These are phyloP conservation scores for Aristolochia contorta DNA, from an alignment of 164 flowering plant species.

Conservation along the genomic window DNA sequence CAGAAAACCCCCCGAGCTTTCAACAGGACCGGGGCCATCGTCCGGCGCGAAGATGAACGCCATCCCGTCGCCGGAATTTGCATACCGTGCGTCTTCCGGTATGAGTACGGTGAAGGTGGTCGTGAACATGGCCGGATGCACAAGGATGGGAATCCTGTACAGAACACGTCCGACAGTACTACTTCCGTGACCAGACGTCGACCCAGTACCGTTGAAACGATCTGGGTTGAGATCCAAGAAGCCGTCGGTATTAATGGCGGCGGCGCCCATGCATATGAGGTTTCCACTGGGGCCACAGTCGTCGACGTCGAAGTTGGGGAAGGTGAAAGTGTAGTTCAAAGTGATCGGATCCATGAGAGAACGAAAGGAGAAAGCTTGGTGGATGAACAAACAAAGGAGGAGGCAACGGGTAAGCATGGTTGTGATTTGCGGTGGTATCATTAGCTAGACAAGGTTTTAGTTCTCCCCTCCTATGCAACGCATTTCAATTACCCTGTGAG, in stretches of 20 bases:
- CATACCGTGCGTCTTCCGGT: conserved; percentile 14
- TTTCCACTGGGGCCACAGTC: conserved; percentile 23
- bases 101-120: conserved; percentile 39
- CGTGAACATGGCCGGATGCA: conserved; percentile 36
- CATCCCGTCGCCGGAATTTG: conserved; percentile 40
- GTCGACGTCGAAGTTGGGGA: conserved; percentile 19
- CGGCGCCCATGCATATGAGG: conserved; percentile 36
- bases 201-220: neutral
- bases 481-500: neutral
- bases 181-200: neutral
- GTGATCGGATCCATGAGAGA: conserved; percentile 9
- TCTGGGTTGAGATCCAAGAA: conserved; percentile 27
- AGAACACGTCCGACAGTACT: conserved; percentile 29
- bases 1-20: conserved; percentile 33
- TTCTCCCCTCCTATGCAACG: too few relatives aligned
- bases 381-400: conserved; percentile 11
- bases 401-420: conserved; percentile 18
- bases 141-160: conserved; percentile 24
- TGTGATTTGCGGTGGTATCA: neutral
- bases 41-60: conserved; percentile 34
- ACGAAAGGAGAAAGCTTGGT: conserved; percentile 10
- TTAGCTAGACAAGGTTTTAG: too few relatives aligned
- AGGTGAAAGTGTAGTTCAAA: conserved; percentile 13
- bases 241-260: conserved; percentile 16
- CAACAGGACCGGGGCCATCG: conserved; percentile 24